These are phyloP conservation scores for Globisporangium alternatum DNA, from an alignment of 352 stramenopile genomes.

Conservation along the genomic window DNA sequence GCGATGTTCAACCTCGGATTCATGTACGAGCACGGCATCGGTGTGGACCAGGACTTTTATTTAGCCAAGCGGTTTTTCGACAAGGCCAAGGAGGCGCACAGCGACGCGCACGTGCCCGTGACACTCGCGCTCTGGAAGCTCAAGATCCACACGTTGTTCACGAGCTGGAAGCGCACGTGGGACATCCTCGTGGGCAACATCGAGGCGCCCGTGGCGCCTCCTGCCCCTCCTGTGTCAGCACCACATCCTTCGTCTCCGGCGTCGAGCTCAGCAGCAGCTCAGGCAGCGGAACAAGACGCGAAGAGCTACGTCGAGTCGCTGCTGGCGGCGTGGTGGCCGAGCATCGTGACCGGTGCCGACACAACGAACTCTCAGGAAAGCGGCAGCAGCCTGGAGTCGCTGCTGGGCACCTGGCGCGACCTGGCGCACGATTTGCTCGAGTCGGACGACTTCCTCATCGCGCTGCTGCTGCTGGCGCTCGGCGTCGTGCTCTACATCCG, in stretches of 20 bases:
- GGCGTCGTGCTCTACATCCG: slow-evolving; percentile 74
- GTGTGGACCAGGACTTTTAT: slow-evolving; percentile 85
- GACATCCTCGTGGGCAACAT: slow-evolving; percentile 57
- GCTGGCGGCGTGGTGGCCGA: slow-evolving; percentile 35
- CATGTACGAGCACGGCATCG: slow-evolving; percentile 86
- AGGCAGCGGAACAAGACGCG: background rate
- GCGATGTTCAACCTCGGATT: slow-evolving; percentile 91
- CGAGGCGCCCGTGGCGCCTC: slow-evolving; percentile 15
- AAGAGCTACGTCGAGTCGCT: slow-evolving; percentile 24
- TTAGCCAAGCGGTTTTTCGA: slow-evolving; percentile 93
- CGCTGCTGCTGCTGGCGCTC: slow-evolving; percentile 56
- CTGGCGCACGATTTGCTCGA: slow-evolving; percentile 26
- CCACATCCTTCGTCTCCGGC: background rate
- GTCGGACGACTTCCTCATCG: slow-evolving; percentile 69
- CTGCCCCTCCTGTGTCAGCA: background rate
- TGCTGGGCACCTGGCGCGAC: slow-evolving; percentile 29
- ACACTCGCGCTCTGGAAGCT: slow-evolving; percentile 85
- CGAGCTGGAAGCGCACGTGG: slow-evolving; percentile 61
- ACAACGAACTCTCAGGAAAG: slow-evolving; percentile 9
- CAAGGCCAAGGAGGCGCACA: slow-evolving; percentile 61
- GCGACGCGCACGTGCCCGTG: slow-evolving; percentile 75
- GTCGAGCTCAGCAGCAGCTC: background rate
- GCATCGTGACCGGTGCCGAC: slow-evolving; percentile 15
- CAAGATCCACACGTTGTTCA: slow-evolving; percentile 47
- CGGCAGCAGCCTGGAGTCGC: slow-evolving; percentile 4